These are phyloP conservation scores for Phyllosticta ampelicida DNA, from an alignment of 2,329 filamentous ascomycete species.

Conservation along the genomic window DNA sequence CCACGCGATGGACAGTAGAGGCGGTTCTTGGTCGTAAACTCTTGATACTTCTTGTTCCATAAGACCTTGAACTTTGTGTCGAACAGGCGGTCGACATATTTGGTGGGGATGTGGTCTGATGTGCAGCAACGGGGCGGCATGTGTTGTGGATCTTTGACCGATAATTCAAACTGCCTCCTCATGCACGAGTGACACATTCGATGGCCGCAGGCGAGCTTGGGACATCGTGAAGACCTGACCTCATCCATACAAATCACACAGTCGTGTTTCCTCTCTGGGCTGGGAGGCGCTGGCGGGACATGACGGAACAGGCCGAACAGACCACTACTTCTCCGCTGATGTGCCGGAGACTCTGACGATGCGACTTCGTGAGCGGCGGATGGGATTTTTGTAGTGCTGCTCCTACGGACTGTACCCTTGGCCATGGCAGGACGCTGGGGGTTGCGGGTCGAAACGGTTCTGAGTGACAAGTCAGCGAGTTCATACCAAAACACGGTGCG, in stretches of 20 bases:
- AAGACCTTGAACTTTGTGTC: constrained; percentile 60
- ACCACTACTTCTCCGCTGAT: constrained; percentile 21
- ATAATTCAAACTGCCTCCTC: constrained; percentile 62
- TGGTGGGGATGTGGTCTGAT: constrained; percentile 59
- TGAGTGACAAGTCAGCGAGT: constrained; percentile 15
- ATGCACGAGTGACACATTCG: constrained; percentile 72
- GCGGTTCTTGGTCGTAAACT: constrained; percentile 62
- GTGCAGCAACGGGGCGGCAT: constrained; percentile 83
- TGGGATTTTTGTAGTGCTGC: constrained; percentile 21
- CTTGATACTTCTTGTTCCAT: constrained; percentile 73
- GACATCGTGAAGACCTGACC: constrained; percentile 20
- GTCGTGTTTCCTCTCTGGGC: constrained; percentile 18
- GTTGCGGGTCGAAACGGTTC: constrained; percentile 23
- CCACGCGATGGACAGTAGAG: constrained; percentile 64
- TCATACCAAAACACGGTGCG: not conserved
- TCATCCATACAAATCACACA: constrained; percentile 2
- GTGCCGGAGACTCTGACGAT: constrained; percentile 13
- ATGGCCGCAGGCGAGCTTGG: constrained; percentile 67
- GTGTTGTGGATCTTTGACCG: constrained; percentile 62
- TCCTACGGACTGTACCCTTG: constrained; percentile 21
- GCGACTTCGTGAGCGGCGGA: constrained; percentile 13
- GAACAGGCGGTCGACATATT: constrained; percentile 67
- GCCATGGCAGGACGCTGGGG: constrained; percentile 19
- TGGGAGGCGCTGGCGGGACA: constrained; percentile 16
- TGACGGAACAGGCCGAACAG: constrained; percentile 23